A percentile compares a stretch with the other conserved stretches of the same genome.
These are phyloP conservation scores for Melocanna baccifera DNA, from an alignment of 176 grass and related monocot species.

Conservation along the genomic window DNA sequence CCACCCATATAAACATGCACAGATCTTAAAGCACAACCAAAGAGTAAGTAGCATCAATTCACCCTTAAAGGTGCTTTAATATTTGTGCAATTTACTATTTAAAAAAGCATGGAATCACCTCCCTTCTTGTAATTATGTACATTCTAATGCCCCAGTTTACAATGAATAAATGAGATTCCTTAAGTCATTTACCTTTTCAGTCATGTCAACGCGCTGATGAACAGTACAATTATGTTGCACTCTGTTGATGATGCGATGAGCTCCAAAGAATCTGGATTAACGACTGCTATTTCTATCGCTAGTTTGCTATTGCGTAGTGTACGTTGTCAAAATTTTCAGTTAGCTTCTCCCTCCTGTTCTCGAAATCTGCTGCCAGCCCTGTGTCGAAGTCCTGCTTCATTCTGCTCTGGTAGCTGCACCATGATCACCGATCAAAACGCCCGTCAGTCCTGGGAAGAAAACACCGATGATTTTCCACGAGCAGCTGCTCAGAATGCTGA, in stretches of 20 bases:
- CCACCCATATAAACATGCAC: too few relatives aligned
- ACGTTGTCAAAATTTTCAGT: constrained; percentile 22
- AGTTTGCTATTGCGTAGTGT: not conserved
- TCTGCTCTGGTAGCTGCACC: constrained; percentile 52
- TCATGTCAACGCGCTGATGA: not conserved
- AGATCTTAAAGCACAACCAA: too few relatives aligned
- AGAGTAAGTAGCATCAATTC: too few relatives aligned
- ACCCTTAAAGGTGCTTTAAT: too few relatives aligned
- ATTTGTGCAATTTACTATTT: too few relatives aligned
- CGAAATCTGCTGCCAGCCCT: constrained; percentile 60
- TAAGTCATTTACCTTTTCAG: not conserved
- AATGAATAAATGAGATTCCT: constrained; percentile 39
- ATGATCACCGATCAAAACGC: not conserved
- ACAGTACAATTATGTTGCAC: not conserved
- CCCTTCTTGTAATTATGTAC: constrained; percentile 36
- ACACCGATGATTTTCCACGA: not conserved
- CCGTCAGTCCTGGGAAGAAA: not conserved
- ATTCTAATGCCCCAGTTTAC: constrained; percentile 8
- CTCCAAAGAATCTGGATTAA: constrained; percentile 11
- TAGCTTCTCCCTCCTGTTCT: constrained; percentile 62
- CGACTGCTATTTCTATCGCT: not conserved
- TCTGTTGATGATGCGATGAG: not conserved
- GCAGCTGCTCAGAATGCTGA: not conserved
- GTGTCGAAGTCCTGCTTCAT: constrained; percentile 73
- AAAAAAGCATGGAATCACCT: too few relatives aligned